phyloP scores from a whole-genome alignment of 192 early-diverging fungal species.

The Dissophora ornata region DNA sequence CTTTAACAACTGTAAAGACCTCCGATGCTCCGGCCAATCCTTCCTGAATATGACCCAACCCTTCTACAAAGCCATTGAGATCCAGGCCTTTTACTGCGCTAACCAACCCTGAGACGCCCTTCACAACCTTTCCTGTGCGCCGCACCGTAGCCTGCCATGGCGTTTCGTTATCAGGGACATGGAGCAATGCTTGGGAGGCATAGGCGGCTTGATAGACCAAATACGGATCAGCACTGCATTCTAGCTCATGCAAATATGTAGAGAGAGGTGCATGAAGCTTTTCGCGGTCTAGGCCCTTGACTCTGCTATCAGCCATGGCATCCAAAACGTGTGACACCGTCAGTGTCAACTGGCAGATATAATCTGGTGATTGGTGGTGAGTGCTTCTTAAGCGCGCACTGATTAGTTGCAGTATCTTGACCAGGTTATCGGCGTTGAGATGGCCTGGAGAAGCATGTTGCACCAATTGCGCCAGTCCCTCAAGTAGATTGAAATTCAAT shows the following conservation, averaged over 20 bases:
- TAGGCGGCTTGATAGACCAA: constrained; percentile 13
- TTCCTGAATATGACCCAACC: not conserved
- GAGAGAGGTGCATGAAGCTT: not conserved
- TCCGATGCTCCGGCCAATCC: not conserved
- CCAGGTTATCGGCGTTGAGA: constrained; percentile 6
- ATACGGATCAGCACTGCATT: constrained; percentile 1
- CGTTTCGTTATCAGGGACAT: constrained; percentile 1
- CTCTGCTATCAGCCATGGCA: constrained; percentile 2
- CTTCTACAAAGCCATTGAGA: not conserved
- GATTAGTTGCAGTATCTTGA: constrained; percentile 1
- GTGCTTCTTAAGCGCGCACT: not conserved
- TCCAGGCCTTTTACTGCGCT: constrained; percentile 10
- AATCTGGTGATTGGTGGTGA: not conserved
- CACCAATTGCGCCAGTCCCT: constrained; percentile 10
- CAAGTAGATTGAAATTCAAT: not conserved
- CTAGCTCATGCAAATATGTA: constrained; percentile 2
- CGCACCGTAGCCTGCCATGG: not conserved
- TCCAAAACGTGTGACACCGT: constrained; percentile 6
- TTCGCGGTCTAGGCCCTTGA: constrained; percentile 9
- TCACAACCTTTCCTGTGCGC: not conserved
- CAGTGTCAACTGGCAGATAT: constrained; percentile 1
- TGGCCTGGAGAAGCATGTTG: not conserved
- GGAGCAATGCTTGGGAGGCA: constrained; percentile 3
- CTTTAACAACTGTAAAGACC: not conserved
- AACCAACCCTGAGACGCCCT: not conserved